Evolutionary conservation across 2,329 filamentous ascomycete species (phyloP), one percentile per base, ranked within the genome.

Genomic region (Pseudogymnoascus sp.): DNA sequence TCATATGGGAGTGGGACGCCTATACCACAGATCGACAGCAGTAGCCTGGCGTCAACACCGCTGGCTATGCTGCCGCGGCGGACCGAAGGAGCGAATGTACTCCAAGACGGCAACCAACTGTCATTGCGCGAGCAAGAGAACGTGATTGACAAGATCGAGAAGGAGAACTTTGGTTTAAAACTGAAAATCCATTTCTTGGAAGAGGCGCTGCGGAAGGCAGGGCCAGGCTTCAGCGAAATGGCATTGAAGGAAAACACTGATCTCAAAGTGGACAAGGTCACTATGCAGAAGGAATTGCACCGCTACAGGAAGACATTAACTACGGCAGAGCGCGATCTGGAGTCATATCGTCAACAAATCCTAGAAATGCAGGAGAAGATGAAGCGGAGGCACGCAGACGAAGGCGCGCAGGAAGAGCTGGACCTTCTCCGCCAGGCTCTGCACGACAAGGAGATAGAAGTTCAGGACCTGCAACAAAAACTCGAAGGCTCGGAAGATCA

Each of bases 111-210:
- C 18, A 96, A 97, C 69, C 88, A 95, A 71, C 82, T 97, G 68
- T 96, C 94, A 1, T 76, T 99, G 63, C 87, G 92, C 64, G 94
- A 99, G 72, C 94, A 99, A 74, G 94, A 97, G 75, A 92, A 91
- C 68, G 89, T 94, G 67, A 93, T 99, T 68, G 90, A 97, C 76
- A 90, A 90, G 71, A 93, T 99, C 69, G 92, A 97, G 72, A 99
- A 99, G 78, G 94, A 97, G 72, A 99, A 99, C 72, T 99, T 97
- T 72, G 91, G 91, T 25, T 80, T 99, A 61, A 97, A 97, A 75
- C 82, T 97, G 68, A 97, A 96, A 75, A 96, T 97, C 60, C 92
- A 97, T 74, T 99, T 96, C 73, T 82, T 99, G 62, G 92, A 99
- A 73, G 91, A 97, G 68, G 90, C 90, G 12, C 77, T 99, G 59